phyloP scores from a whole-genome alignment of 2,329 filamentous ascomycete genomes.

The Arthrobotrys sphaeroides region DNA sequence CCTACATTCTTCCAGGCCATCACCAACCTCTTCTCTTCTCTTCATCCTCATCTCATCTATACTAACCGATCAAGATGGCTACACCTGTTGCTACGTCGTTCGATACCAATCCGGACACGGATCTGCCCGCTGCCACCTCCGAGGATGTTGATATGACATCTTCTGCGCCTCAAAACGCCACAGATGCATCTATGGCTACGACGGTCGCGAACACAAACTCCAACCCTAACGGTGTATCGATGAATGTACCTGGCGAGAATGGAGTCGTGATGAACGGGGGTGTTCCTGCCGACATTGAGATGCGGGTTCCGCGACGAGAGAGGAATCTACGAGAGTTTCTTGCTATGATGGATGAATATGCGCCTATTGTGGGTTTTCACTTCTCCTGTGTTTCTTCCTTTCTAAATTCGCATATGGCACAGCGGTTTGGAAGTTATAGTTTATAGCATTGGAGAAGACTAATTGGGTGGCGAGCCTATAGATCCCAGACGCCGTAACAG shows the following conservation, averaged over 20 bases:
- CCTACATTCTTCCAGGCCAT: background rate
- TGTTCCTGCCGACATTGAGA: slow-evolving; percentile 4
- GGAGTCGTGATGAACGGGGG: slow-evolving; percentile 7
- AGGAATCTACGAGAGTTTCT: slow-evolving; percentile 91
- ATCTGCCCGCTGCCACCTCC: slow-evolving; percentile 27
- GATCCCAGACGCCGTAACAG: slow-evolving; percentile 97
- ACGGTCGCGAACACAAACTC: slow-evolving; percentile 44
- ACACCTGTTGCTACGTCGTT: slow-evolving; percentile 50
- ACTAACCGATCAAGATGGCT: slow-evolving; percentile 13
- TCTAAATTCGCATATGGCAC: no score
- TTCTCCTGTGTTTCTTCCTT: background rate
- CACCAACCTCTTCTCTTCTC: background rate
- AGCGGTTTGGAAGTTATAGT: no score
- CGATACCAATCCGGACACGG: slow-evolving; percentile 51
- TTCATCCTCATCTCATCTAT: background rate
- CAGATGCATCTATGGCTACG: slow-evolving; percentile 41
- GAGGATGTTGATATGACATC: slow-evolving; percentile 53
- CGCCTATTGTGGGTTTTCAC: slow-evolving; percentile 80
- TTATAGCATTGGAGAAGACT: background rate
- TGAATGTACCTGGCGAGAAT: slow-evolving; percentile 14
- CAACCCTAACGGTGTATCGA: slow-evolving; percentile 33
- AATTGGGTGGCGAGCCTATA: slow-evolving; percentile 61
- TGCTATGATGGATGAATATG: slow-evolving; percentile 96
- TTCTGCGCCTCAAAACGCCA: slow-evolving; percentile 7
- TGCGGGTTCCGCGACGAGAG: slow-evolving; percentile 75